Evolutionary conservation across 768 basidiomycete species (phyloP), one percentile per base, ranked within the genome.

Genomic region (Cubamyces sp.): DNA sequence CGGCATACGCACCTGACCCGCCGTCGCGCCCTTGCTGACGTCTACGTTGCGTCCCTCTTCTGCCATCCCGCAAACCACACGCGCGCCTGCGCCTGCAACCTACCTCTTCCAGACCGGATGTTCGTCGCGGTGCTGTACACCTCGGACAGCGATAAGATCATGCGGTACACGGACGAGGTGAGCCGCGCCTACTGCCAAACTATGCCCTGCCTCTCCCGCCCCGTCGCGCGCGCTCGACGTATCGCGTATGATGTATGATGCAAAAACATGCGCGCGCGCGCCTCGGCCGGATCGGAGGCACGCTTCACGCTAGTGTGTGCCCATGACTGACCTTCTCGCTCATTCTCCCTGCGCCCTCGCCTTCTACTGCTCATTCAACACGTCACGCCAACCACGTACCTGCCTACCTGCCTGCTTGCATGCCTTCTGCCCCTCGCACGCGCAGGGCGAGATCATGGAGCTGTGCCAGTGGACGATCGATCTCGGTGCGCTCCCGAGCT

Each of bases 381-480:
- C 34, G 34, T 34, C 34, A 34, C 34, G 34, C 34, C 43, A 9
- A 4, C 45, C 52, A 19, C 18, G 5, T 37, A 19, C 28, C 50
- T 6, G 21, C 18, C 37, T 14, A 6, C 30, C 37, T 11, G n/a
- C 40, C 15, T 47, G 16, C 12, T 18, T 41, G 25, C 37, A 43
- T 14, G 14, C 42, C n/a, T n/a, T n/a, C n/a, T n/a, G n/a, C n/a
- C n/a, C n/a, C n/a, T n/a, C n/a, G n/a, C n/a, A n/a, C 39, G n/a
- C 26, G 60, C 64, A 83, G 81, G 90, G 90, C 28, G 90, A 90
- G 69, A 87, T 84, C 3, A 76, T 71, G 62, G 90, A 92, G 71
- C 75, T 92, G 49, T 92, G 90, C 77, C 88, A 90, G 75, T 94
- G 92, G 92, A 93, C 89, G 11, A 92, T 94, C 37, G 88, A 94